These are phyloP conservation scores for Eucalyptus tenuipes DNA, from an alignment of 345 rosid genomes.

Conservation along the genomic window DNA sequence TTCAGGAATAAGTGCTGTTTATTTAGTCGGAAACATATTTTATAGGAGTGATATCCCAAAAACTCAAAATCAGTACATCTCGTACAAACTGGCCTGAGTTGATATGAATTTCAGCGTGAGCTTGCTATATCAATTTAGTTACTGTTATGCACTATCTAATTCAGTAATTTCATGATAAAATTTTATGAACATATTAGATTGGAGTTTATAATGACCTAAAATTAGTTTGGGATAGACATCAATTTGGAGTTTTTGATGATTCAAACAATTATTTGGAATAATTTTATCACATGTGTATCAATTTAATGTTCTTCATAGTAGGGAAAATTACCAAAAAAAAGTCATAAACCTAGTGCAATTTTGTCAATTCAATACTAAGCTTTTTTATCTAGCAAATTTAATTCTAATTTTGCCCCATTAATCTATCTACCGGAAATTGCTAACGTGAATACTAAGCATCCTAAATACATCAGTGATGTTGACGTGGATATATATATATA, in stretches of 20 bases:
- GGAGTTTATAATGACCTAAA: rapidly evolving
- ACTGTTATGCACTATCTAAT: rapidly evolving
- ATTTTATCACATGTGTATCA: too few relatives aligned
- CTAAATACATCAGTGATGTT: rapidly evolving
- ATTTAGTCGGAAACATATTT: neutral
- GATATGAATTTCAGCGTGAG: too few relatives aligned
- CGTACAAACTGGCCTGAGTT: too few relatives aligned
- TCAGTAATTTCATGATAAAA: rapidly evolving
- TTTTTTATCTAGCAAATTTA: neutral
- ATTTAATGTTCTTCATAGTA: rapidly evolving
- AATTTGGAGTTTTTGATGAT: rapidly evolving
- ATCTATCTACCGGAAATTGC: rapidly evolving
- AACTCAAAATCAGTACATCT: neutral
- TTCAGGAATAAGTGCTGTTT: neutral
- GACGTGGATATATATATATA: neutral
- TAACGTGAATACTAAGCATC: rapidly evolving
- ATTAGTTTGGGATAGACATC: rapidly evolving
- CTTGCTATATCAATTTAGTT: too few relatives aligned
- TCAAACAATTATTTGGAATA: too few relatives aligned
- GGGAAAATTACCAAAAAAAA: rapidly evolving
- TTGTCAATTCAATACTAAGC: too few relatives aligned
- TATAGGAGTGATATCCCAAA: too few relatives aligned
- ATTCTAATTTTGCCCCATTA: too few relatives aligned
- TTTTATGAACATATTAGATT: rapidly evolving
- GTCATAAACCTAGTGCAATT: rapidly evolving